phyloP scores from a whole-genome alignment of 306 rosid genomes.

The Citrullus mucosospermus region DNA sequence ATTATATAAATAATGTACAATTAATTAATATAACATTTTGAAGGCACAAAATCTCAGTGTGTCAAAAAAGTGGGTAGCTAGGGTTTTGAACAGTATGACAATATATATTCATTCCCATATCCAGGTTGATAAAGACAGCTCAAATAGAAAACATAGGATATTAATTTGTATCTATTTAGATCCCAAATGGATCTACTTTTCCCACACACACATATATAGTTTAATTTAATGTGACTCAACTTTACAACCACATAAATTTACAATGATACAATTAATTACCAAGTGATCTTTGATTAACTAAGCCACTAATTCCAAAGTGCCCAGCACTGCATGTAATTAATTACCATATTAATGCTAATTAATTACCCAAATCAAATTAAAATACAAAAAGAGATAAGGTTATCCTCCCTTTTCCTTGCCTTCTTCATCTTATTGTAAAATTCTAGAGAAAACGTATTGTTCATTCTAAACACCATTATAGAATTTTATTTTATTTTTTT shows the following conservation, averaged over 20 bases:
- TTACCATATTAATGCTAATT: neutral
- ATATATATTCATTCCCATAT: neutral
- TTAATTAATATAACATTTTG: neutral
- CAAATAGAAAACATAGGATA: neutral
- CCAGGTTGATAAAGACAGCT: neutral
- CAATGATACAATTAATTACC: neutral
- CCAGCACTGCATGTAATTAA: neutral
- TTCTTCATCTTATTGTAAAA: neutral
- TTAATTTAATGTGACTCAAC: neutral
- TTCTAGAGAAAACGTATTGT: neutral
- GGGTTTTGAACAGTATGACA: neutral
- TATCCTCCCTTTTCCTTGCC: neutral
- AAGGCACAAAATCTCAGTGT: neutral
- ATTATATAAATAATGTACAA: no score
- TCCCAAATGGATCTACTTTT: neutral
- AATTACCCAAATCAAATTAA: neutral
- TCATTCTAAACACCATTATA: neutral
- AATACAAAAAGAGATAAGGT: neutral
- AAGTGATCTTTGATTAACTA: neutral
- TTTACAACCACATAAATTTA: neutral
- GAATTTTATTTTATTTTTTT: neutral
- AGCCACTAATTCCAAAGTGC: neutral
- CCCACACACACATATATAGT: neutral
- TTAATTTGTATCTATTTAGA: neutral
- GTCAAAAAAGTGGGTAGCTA: neutral